phyloP scores from a whole-genome alignment of 179 eudicot genomes.

The Nepenthes alata region DNA sequence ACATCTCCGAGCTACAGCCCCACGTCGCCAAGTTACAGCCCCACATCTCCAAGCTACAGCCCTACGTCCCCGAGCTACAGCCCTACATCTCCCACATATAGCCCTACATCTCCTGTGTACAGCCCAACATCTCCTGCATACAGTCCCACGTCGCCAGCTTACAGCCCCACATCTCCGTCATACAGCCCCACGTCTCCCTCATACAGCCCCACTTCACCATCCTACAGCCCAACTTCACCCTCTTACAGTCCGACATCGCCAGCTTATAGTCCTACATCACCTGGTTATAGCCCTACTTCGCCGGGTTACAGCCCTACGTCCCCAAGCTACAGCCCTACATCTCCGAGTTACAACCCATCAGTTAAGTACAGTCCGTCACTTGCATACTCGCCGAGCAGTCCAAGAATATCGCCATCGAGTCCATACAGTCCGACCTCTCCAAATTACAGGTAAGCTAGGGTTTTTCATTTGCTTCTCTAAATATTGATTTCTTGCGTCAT shows the following conservation, averaged over 20 bases:
- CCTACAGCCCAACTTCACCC: conserved; percentile 6
- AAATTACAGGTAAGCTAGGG: conserved; percentile 36
- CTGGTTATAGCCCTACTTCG: conserved; percentile 7
- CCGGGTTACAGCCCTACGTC: conserved; percentile 4
- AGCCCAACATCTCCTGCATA: conserved; percentile 72
- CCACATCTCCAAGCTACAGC: conserved; percentile 80
- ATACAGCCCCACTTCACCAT: conserved; percentile 7
- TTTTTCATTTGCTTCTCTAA: not conserved
- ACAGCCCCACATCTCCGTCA: conserved; percentile 5
- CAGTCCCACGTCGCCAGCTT: conserved; percentile 6
- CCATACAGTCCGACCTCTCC: conserved; percentile 62
- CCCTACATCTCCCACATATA: conserved; percentile 82
- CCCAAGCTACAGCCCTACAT: conserved; percentile 3
- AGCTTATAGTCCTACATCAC: conserved; percentile 6
- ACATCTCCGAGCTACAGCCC: conserved; percentile 85
- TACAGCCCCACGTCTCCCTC: conserved; percentile 6
- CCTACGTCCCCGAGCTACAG: conserved; percentile 86
- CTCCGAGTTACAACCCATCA: conserved; percentile 3
- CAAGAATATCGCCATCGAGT: conserved; percentile 47
- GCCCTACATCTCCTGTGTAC: conserved; percentile 83
- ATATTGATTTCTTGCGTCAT: not conserved
- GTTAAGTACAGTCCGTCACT: conserved; percentile 29
- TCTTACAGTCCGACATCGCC: conserved; percentile 4
- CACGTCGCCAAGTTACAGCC: conserved; percentile 76
- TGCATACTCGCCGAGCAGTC: conserved; percentile 57